Percentiles rank a stretch among this genome's conserved stretches.
phyloP scores from a whole-genome alignment of 192 early-diverging fungal species.

The Coemansia sp. region DNA sequence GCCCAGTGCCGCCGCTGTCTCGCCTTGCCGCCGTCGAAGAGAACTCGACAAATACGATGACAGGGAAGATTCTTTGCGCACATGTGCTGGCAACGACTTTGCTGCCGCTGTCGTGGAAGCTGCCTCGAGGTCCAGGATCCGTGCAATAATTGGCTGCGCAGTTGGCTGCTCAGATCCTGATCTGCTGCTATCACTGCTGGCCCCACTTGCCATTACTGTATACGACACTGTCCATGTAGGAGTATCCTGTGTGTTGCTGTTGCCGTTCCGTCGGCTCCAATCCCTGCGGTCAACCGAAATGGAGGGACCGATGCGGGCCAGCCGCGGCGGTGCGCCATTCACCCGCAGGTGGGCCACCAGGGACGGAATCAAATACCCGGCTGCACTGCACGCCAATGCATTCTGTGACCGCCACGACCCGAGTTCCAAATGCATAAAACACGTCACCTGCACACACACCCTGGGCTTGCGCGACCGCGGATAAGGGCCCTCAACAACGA shows the following conservation, averaged over 20 bases:
- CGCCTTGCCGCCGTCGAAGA: slow-evolving; percentile 31
- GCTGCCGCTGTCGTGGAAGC: background rate
- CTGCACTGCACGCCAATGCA: slow-evolving; percentile 32
- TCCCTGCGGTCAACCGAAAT: slow-evolving; percentile 35
- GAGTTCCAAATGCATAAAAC: slow-evolving; percentile 44
- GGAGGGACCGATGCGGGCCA: slow-evolving; percentile 31
- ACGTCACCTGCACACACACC: slow-evolving; percentile 42
- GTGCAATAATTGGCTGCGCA: slow-evolving; percentile 16
- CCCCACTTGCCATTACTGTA: slow-evolving; percentile 7
- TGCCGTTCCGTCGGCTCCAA: slow-evolving; percentile 8
- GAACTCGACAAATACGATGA: slow-evolving; percentile 36
- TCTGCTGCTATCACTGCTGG: background rate
- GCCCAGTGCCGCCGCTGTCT: slow-evolving; percentile 17
- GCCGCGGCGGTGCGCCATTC: slow-evolving; percentile 35
- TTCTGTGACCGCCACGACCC: slow-evolving; percentile 39
- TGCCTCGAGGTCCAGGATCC: slow-evolving; percentile 12
- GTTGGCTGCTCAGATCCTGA: background rate
- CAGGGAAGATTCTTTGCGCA: slow-evolving; percentile 31
- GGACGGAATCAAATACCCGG: slow-evolving; percentile 39
- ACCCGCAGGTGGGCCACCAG: slow-evolving; percentile 42
- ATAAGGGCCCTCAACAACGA: background rate
- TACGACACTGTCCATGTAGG: slow-evolving; percentile 16
- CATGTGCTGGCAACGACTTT: background rate
- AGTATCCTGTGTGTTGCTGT: background rate
- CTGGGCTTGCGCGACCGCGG: slow-evolving; percentile 6